A percentile compares a stretch with the other conserved stretches of the same genome.
Evolutionary conservation across 169 alveolate genomes (phyloP).

Genomic region (Plasmodium gallinaceum): DNA sequence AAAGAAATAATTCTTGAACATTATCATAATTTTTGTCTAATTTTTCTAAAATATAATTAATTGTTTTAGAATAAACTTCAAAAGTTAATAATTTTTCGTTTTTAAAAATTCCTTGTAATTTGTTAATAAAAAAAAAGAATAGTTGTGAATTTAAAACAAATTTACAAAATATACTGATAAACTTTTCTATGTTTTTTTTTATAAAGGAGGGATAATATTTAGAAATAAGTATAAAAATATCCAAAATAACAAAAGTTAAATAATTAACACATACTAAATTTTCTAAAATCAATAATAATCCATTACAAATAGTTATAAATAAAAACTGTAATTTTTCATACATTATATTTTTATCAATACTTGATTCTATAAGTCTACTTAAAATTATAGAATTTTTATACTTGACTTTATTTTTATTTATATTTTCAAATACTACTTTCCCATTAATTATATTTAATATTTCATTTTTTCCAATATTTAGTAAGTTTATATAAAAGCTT

Average conservation of each 20-base stretch:
- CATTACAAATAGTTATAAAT: constrained; percentile 5
- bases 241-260: constrained; percentile 11
- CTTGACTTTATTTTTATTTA: not conserved
- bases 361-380: not conserved
- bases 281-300: constrained; percentile 13
- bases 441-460: not conserved
- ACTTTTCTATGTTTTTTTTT: not conserved
- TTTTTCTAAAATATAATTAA: constrained; percentile 6
- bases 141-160: constrained; percentile 2
- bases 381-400: not conserved
- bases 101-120: constrained; percentile 2
- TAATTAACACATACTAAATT: constrained; percentile 19
- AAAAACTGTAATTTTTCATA: not conserved
- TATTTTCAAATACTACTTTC: not conserved
- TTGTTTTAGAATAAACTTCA: not conserved
- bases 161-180: constrained; percentile 10
- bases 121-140: constrained; percentile 13
- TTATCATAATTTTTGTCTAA: constrained; percentile 12
- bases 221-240: not conserved
- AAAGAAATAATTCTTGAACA: constrained; percentile 7
- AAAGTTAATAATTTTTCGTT: constrained; percentile 15
- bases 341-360: not conserved
- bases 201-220: constrained; percentile 18
- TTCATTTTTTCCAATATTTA: constrained; percentile 25
- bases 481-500: constrained; percentile 5